Conservation (phyloP, 306 rosid species). For the Cotoneaster glaucophyllus region DNA sequence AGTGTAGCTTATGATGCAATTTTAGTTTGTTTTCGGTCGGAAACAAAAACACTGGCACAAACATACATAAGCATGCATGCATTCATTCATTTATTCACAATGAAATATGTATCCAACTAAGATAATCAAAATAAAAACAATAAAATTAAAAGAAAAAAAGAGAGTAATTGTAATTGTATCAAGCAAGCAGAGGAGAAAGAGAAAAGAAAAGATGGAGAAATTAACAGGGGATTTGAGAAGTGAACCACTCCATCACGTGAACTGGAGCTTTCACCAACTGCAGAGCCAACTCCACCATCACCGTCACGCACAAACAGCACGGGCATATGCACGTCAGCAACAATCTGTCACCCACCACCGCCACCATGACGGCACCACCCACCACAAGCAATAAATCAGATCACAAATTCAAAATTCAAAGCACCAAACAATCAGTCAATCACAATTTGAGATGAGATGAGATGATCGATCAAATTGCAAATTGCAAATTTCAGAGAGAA, state of each 20-base stretch:
- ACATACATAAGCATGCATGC: too few species aligned
- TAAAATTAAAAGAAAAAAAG: background rate
- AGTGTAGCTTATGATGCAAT: too few species aligned
- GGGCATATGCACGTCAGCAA: conserved; percentile 77
- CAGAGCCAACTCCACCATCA: conserved; percentile 79
- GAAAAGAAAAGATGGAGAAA: background rate
- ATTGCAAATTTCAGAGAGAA: background rate
- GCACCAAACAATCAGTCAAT: background rate
- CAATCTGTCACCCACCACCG: conserved; percentile 34
- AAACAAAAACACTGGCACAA: too few species aligned
- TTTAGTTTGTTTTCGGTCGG: too few species aligned
- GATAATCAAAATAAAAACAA: background rate
- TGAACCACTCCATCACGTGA: conserved; percentile 89
- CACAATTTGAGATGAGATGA: background rate
- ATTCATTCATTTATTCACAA: too few species aligned
- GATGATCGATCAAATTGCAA: background rate
- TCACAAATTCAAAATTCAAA: background rate
- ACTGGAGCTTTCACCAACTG: conserved; percentile 71
- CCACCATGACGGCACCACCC: background rate
- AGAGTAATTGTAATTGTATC: background rate
- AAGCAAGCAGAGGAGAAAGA: background rate
- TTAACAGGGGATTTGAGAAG: conserved; percentile 72
- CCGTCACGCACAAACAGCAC: conserved; percentile 71
- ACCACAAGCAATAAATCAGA: too few species aligned
- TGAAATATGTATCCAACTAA: too few species aligned